Percentiles rank a stretch among this genome's conserved stretches.
These are phyloP conservation scores for Heimioporus retisporus DNA, from an alignment of 1,284 basidiomycete genomes.

Conservation along the genomic window DNA sequence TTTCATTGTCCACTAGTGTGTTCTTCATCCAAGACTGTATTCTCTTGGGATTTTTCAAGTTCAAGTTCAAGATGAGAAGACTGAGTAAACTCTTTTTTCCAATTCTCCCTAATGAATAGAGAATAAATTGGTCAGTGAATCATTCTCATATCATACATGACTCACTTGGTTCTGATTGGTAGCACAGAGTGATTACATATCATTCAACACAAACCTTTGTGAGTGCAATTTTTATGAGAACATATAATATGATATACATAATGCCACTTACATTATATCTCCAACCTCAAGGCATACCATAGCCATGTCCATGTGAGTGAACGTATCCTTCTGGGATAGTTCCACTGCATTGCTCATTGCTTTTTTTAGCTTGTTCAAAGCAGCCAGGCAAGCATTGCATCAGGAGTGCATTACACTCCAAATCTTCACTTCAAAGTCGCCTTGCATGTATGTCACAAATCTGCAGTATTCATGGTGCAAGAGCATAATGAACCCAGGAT, in stretches of 20 bases:
- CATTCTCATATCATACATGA: too few relatives aligned
- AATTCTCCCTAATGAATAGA: too few relatives aligned
- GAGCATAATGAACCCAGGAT: slow-evolving; percentile 6
- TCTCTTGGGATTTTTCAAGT: background rate
- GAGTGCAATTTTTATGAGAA: background rate
- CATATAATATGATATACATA: too few relatives aligned
- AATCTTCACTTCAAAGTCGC: slow-evolving; percentile 1
- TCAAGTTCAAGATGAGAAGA: background rate
- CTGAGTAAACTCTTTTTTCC: too few relatives aligned
- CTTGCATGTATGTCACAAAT: background rate
- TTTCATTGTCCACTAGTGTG: background rate
- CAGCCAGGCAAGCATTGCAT: accelerated
- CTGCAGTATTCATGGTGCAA: slow-evolving; percentile 20
- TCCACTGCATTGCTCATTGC: background rate
- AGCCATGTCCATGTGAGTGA: background rate
- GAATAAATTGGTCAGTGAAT: too few relatives aligned
- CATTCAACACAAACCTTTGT: too few relatives aligned
- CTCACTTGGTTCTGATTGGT: slow-evolving; percentile 8
- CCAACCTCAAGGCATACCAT: slow-evolving; percentile 19
- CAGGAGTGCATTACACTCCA: slow-evolving; percentile 12
- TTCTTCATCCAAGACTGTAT: background rate
- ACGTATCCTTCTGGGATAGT: background rate
- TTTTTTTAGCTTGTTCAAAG: background rate
- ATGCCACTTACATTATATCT: slow-evolving; percentile 14
- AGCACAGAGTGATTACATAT: slow-evolving; percentile 16